Base-by-base conservation (phyloP, 1,284 basidiomycete species). In the Lignosus rhinocerotis region DNA sequence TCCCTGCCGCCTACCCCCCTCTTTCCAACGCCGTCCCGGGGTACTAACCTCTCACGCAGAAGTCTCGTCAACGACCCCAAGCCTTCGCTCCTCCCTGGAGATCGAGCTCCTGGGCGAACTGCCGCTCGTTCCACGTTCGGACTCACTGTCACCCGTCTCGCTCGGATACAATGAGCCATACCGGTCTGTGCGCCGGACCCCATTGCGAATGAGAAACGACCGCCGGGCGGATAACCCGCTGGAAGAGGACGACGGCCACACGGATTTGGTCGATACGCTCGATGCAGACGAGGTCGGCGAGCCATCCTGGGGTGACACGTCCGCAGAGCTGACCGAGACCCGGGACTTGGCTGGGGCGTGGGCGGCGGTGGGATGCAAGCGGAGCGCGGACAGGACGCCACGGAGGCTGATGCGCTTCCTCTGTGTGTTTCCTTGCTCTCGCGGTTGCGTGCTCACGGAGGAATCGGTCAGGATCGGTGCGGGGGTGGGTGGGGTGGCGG, bases 131-230 rank as follows among this genome's bases (percentile, higher is more conserved):
- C n/a, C 36, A n/a, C 36, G 5, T 12, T 43, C 16, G 19, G 14
- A 19, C 41, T 6, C 10, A 43, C 41, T 10, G n/a, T 19, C n/a
- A 1, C n/a, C 6, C n/a, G 19, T 10, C 4, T n/a, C 9, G 6
- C 34, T 39, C 32, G 30, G 43, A 39, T 55, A 33, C 30, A 47
- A 47, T 19, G 53, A 31, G 12, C 53, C 53, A 25, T 55, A 55
- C 19, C 46, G 53, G 32, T 55, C 19, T 6, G 53, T 42, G 3
- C 39, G 47, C 47, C n/a, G 53, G 14, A 55, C 38, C 12, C 53
- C 47, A 17, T 55, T 49, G 31, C 39, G 53, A 16, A 44, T 30
- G 33, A 39, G 49, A 36, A 43, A 42, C 33, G 42, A 45, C 51
- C 33, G 12, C 2, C 2, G 34, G 6, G 14, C 34, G 14, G 34